Evolutionary conservation across 1,284 basidiomycete species (phyloP).

Genomic region (Leccinum insolens): DNA sequence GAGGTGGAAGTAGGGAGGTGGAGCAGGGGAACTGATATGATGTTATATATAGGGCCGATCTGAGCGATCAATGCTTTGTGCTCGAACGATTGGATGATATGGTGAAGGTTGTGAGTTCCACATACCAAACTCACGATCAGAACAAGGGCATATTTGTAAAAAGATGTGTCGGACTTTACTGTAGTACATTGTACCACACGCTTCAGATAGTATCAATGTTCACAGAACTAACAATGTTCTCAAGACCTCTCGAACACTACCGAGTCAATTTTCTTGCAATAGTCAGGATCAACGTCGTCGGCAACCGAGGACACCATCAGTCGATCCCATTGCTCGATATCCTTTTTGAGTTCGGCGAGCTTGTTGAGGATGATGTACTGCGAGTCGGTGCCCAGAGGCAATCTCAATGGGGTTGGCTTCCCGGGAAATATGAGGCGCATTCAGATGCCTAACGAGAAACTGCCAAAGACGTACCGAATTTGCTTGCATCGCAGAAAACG

Average conservation of each 20-base stretch:
- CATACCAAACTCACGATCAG: too few relatives aligned
- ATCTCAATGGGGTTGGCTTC: slow-evolving; percentile 24
- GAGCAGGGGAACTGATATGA: neutral
- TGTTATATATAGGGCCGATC: too few relatives aligned
- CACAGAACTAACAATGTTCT: too few relatives aligned
- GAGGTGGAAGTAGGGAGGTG: neutral
- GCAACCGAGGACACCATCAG: slow-evolving; percentile 24
- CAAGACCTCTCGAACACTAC: neutral
- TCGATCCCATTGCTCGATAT: slow-evolving; percentile 22
- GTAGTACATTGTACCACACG: too few relatives aligned
- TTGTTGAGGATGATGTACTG: slow-evolving; percentile 22
- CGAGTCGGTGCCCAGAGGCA: slow-evolving; percentile 25
- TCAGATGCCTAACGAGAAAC: neutral
- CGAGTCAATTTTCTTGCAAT: slow-evolving; percentile 11
- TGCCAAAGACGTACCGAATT: slow-evolving; percentile 19
- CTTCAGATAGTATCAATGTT: too few relatives aligned
- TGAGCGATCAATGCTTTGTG: too few relatives aligned
- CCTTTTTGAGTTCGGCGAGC: slow-evolving; percentile 20
- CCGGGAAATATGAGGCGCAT: slow-evolving; percentile 11
- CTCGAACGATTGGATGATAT: too few relatives aligned
- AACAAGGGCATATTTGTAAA: too few relatives aligned
- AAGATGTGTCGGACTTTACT: too few relatives aligned
- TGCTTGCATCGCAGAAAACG: slow-evolving; percentile 27
- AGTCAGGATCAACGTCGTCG: slow-evolving; percentile 23
- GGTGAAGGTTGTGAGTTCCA: too few relatives aligned